Evolutionary conservation across 2,329 filamentous ascomycete genomes (phyloP), one percentile per base, ranked within the genome.

Genomic region (Diaporthe aspalathi): DNA sequence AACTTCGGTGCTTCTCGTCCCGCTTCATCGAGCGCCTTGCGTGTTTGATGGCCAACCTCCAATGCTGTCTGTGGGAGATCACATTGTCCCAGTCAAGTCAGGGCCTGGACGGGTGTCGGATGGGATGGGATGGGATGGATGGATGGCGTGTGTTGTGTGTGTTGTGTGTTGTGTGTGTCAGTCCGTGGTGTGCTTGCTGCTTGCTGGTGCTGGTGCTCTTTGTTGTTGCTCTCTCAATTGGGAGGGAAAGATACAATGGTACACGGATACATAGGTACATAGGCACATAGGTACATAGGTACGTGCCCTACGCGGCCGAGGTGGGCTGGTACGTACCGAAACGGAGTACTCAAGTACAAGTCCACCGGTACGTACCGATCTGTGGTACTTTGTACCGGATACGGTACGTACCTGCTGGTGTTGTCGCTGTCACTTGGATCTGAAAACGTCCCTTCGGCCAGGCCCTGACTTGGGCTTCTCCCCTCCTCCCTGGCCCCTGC

Each of bases 281-380:
- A 9, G 71, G 73, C 75, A 74, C 71, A 63, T 74, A 63, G 43
- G 43, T 63, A 72, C 67, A 50, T 52, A 9, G 71, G 73, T 76
- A 74, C 71, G 60, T 74, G 38, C 29, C 27, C 47, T 70, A 72
- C 73, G 57, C 72, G 69, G 35, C 22, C 66, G 24, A 50, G 9
- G 60, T 45, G 72, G 73, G 71, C 60, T 22, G 63, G 56, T 71
- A 71, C 75, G 74, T 74, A 67, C 32, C 38, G 22, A 62, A 73
- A 76, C 74, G 71, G 50, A 68, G 70, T 71, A 73, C 52, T 43
- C 50, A 72, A 52, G 68, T 65, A 70, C 68, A 53, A 71, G 70
- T 63, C 71, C 38, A n/a, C 49, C 56, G 62, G 67, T 68, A 68
- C 60, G 62, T 70, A 70, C 54, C 70, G 60, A 65, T 40, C 29